Evolutionary conservation across 129 eudicot genomes (phyloP).

Genomic region (Lactuca sativa): DNA sequence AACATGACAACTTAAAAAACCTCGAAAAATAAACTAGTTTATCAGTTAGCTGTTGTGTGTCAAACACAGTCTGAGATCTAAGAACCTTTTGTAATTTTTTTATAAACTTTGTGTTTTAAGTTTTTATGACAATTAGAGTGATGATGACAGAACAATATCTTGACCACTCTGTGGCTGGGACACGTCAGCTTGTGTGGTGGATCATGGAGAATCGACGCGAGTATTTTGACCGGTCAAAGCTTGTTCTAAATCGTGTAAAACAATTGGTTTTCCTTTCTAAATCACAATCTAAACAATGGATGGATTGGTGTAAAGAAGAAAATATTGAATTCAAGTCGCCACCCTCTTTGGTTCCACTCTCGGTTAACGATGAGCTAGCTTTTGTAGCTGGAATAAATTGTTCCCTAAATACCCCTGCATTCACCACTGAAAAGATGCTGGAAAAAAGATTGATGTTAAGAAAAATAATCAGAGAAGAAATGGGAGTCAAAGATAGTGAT

Average conservation of each 20-base stretch:
- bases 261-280: conserved; percentile 74
- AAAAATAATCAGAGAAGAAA: conserved; percentile 67
- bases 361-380: conserved; percentile 91
- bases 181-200: conserved; percentile 94
- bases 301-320: conserved; percentile 90
- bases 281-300: conserved; percentile 86
- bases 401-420: conserved; percentile 88
- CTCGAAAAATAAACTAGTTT: too few relatives aligned
- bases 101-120: not conserved
- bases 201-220: conserved; percentile 96
- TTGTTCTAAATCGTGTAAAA: conserved; percentile 69
- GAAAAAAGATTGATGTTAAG: conserved; percentile 59
- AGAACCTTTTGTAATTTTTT: too few relatives aligned
- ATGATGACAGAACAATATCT: conserved; percentile 68
- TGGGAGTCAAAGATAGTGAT: conserved; percentile 81
- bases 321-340: conserved; percentile 57
- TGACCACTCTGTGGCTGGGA: conserved; percentile 74
- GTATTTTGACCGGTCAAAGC: conserved; percentile 88
- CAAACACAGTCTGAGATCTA: too few relatives aligned
- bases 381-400: conserved; percentile 85
- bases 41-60: too few relatives aligned
- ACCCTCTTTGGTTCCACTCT: conserved; percentile 69
- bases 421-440: conserved; percentile 68
- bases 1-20: too few relatives aligned
- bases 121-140: not conserved